Conservation (phyloP, 1,139 yeast genomes). For the Yamadazyma sp. region DNA sequence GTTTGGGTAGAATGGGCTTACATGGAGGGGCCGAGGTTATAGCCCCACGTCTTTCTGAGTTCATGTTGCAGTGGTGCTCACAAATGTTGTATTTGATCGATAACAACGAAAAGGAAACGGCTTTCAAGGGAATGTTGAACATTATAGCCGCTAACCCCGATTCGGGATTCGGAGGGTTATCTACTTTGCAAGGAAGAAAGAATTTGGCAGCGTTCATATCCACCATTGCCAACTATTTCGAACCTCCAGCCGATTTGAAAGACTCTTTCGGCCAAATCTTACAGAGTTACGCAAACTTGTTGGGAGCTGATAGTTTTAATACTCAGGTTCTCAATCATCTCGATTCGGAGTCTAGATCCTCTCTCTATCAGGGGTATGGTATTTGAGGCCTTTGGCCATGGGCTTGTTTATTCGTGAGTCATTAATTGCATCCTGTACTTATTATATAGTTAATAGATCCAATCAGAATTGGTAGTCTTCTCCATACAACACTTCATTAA, state of each 20-base stretch:
- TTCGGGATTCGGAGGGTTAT: constrained; percentile 52
- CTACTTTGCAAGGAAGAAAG: constrained; percentile 45
- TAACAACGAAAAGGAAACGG: constrained; percentile 78
- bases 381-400: constrained; percentile 13
- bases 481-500: constrained; percentile 59
- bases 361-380: constrained; percentile 24
- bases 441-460: background rate
- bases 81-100: constrained; percentile 65
- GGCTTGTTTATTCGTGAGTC: background rate
- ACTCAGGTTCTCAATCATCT: constrained; percentile 30
- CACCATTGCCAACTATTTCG: constrained; percentile 61
- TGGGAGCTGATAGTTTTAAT: constrained; percentile 45
- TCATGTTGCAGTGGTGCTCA: constrained; percentile 65
- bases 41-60: constrained; percentile 56
- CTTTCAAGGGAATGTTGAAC: constrained; percentile 74
- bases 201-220: constrained; percentile 58
- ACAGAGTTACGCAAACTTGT: constrained; percentile 45
- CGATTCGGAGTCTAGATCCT: constrained; percentile 30
- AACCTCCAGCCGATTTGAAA: constrained; percentile 49
- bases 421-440: constrained; percentile 1
- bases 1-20: constrained; percentile 86
- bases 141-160: constrained; percentile 66
- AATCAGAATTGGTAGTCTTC: constrained; percentile 3
- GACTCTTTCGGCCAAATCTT: constrained; percentile 46
- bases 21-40: constrained; percentile 56